These are phyloP conservation scores for Acacia pycnantha DNA, from an alignment of 331 rosid species.

Conservation along the genomic window DNA sequence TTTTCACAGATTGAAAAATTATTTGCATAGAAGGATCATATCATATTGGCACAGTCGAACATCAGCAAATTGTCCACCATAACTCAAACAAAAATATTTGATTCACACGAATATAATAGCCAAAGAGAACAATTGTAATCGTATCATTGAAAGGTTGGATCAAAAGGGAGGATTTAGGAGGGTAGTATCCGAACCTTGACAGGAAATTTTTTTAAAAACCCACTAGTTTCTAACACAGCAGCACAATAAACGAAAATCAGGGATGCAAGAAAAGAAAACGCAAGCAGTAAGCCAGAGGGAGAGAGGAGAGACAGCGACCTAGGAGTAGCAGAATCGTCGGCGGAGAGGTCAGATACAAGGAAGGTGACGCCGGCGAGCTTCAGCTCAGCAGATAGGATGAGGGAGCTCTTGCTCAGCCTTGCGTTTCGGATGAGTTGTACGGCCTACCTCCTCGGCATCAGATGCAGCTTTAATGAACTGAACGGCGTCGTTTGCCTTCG, in stretches of 20 bases:
- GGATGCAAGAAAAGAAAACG: background rate
- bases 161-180: background rate
- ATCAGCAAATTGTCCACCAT: background rate
- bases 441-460: constrained; percentile 68
- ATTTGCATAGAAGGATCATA: background rate
- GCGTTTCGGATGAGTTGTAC: constrained; percentile 60
- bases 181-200: background rate
- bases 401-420: constrained; percentile 85
- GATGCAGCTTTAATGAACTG: constrained; percentile 71
- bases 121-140: background rate
- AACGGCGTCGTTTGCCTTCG: constrained; percentile 69
- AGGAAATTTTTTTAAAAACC: background rate
- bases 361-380: constrained; percentile 48
- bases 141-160: background rate
- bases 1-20: background rate
- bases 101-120: too few species aligned
- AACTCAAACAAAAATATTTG: background rate
- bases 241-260: background rate
- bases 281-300: background rate
- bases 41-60: background rate
- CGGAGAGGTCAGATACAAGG: constrained; percentile 48
- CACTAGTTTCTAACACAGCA: background rate
- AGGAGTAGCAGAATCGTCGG: constrained; percentile 37
- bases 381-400: constrained; percentile 58
- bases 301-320: background rate